phyloP scores from a whole-genome alignment of 352 stramenopile genomes.

The Aphanomyces euteiches region DNA sequence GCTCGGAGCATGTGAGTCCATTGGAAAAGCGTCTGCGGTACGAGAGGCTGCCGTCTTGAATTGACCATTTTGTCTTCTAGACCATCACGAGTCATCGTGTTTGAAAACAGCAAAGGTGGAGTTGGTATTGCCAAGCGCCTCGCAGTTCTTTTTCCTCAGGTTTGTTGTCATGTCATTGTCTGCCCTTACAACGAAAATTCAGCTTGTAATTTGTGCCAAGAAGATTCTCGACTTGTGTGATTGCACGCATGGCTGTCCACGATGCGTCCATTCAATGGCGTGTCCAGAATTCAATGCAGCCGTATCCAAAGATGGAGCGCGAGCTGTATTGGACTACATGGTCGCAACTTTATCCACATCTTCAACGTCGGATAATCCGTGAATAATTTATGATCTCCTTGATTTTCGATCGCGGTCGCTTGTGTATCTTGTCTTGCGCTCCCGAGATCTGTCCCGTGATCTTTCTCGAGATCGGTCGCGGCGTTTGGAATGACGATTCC shows the following conservation, averaged over 20 bases:
- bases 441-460: too few species aligned
- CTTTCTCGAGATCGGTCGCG: too few species aligned
- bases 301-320: conserved; percentile 77
- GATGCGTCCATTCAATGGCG: conserved; percentile 78
- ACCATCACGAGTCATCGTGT: conserved; percentile 83
- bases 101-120: conserved; percentile 82
- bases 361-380: too few species aligned
- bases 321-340: conserved; percentile 65
- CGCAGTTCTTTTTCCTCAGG: conserved; percentile 51
- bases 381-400: too few species aligned
- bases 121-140: conserved; percentile 83
- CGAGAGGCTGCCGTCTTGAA: background rate
- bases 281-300: conserved; percentile 89
- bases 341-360: background rate
- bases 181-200: background rate
- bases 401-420: too few species aligned
- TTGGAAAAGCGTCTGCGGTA: conserved; percentile 62
- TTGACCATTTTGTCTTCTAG: conserved; percentile 11
- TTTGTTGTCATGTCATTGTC: conserved; percentile 30
- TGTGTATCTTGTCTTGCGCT: too few species aligned
- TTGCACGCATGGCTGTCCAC: conserved; percentile 78
- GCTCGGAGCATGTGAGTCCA: conserved; percentile 78
- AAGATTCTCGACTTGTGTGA: conserved; percentile 69
- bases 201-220: conserved; percentile 55
- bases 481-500: too few species aligned